Evolutionary conservation across 75 land plant genomes (phyloP).

Genomic region (Cryptomeria japonica): DNA sequence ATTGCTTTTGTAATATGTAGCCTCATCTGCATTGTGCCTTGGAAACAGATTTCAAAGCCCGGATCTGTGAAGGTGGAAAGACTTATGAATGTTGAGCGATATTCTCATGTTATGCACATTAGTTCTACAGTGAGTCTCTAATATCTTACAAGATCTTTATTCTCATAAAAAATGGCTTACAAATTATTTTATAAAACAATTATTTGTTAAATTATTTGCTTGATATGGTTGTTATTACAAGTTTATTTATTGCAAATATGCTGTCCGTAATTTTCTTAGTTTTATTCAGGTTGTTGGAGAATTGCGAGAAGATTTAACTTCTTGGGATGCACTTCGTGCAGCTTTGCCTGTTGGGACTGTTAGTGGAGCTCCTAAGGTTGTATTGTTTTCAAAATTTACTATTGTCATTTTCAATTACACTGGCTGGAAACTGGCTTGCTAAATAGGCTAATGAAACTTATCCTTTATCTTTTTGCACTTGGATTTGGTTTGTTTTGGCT

Average conservation of each 20-base stretch:
- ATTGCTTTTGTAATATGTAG: not conserved
- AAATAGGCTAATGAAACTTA: not conserved
- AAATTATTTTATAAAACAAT: not conserved
- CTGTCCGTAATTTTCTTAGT: not conserved
- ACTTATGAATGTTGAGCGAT: slow-evolving; percentile 92
- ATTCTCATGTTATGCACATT: slow-evolving; percentile 99
- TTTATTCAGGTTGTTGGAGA: slow-evolving; percentile 86
- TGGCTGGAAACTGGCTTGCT: not conserved
- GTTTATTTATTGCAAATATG: not conserved
- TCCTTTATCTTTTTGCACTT: not conserved
- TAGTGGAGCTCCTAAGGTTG: slow-evolving; percentile 99
- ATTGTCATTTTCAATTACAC: not conserved
- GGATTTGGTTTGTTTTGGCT: not conserved
- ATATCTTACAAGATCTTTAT: not conserved
- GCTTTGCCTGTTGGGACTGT: slow-evolving; percentile 99
- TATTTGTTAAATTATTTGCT: not conserved
- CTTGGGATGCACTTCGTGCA: slow-evolving; percentile 97
- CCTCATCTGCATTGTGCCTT: not conserved
- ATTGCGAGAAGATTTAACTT: slow-evolving; percentile 60
- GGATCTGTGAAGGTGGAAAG: slow-evolving; percentile 96
- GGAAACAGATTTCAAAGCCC: slow-evolving; percentile 72
- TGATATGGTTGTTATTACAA: not conserved
- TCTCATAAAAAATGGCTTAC: not conserved
- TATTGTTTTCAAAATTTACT: not conserved
- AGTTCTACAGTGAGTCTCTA: slow-evolving; percentile 82